A percentile compares a stretch with the other conserved stretches of the same genome.
These are phyloP conservation scores for Nothomitra cinnamomea DNA, from an alignment of 2,329 filamentous ascomycete species.

Conservation along the genomic window DNA sequence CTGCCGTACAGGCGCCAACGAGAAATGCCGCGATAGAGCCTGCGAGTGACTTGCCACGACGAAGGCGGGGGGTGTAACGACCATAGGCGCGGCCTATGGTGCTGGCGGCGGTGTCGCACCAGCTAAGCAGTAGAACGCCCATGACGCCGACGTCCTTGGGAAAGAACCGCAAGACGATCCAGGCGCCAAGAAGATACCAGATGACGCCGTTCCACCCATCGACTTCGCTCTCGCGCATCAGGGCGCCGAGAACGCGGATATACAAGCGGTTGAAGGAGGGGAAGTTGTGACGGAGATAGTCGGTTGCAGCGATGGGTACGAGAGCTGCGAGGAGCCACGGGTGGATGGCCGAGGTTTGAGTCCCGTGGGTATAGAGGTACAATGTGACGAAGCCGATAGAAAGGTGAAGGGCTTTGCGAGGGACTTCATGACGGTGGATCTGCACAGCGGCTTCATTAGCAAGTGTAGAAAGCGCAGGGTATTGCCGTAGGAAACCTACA, in stretches of 20 bases:
- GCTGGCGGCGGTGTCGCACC: conserved; percentile 94
- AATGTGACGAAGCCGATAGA: conserved; percentile 92
- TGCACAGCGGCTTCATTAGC: conserved; percentile 8
- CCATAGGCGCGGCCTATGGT: conserved; percentile 87
- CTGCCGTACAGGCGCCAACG: conserved; percentile 68
- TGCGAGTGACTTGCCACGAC: conserved; percentile 79
- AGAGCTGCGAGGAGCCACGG: conserved; percentile 69
- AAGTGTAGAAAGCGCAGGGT: not conserved
- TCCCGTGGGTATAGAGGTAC: conserved; percentile 65
- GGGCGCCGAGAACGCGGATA: conserved; percentile 63
- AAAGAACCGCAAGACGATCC: conserved; percentile 69
- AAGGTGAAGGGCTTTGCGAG: conserved; percentile 81
- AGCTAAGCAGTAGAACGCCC: conserved; percentile 76
- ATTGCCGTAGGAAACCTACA: conserved; percentile 28
- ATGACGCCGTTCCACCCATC: conserved; percentile 92
- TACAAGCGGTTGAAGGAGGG: conserved; percentile 73
- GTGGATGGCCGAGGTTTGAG: conserved; percentile 60
- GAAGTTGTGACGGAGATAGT: conserved; percentile 70
- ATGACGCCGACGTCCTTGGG: conserved; percentile 89
- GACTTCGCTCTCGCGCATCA: conserved; percentile 96
- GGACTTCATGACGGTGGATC: conserved; percentile 86
- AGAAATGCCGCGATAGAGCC: conserved; percentile 72
- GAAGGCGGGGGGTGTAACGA: conserved; percentile 69
- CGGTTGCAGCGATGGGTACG: conserved; percentile 66
- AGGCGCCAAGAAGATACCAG: conserved; percentile 84